Conservation (phyloP, 306 rosid species). For the Delonix regia region DNA sequence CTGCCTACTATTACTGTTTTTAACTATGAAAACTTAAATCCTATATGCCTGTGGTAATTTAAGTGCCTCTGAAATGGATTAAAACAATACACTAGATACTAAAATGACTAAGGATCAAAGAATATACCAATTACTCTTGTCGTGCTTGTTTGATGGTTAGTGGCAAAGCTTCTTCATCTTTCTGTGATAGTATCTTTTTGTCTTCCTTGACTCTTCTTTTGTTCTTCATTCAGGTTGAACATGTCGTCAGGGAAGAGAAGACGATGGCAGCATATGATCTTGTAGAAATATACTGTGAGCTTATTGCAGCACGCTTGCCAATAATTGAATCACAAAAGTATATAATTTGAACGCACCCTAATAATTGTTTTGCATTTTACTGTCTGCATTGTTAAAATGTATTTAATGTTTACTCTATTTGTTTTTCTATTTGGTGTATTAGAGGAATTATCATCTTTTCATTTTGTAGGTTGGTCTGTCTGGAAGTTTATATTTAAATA, state of each 20-base stretch:
- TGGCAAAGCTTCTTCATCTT: conserved; percentile 2
- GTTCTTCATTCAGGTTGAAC: conserved; percentile 78
- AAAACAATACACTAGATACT: not conserved
- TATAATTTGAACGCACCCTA: conserved; percentile 12
- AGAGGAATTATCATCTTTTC: not conserved
- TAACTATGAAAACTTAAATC: not conserved
- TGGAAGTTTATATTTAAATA: not conserved
- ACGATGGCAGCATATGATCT: conserved; percentile 84
- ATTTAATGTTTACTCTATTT: not conserved
- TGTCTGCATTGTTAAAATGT: conserved; percentile 1
- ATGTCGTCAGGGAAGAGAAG: conserved; percentile 94
- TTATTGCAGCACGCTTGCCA: conserved; percentile 79
- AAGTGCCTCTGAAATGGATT: not conserved
- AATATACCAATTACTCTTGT: not conserved
- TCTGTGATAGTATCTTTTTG: not conserved
- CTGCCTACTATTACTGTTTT: not conserved
- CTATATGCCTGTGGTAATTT: not conserved
- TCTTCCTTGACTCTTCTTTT: conserved; percentile 13
- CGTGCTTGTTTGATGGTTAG: not conserved
- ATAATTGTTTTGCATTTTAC: not conserved
- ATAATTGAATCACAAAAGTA: conserved; percentile 97
- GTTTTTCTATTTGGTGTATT: not conserved
- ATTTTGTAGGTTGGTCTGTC: not conserved
- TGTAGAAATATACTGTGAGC: conserved; percentile 89
- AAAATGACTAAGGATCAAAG: not conserved